Percentiles rank a stretch among this genome's conserved stretches.
phyloP scores from a whole-genome alignment of 352 stramenopile species.

The Globisporangium orthogonon region DNA sequence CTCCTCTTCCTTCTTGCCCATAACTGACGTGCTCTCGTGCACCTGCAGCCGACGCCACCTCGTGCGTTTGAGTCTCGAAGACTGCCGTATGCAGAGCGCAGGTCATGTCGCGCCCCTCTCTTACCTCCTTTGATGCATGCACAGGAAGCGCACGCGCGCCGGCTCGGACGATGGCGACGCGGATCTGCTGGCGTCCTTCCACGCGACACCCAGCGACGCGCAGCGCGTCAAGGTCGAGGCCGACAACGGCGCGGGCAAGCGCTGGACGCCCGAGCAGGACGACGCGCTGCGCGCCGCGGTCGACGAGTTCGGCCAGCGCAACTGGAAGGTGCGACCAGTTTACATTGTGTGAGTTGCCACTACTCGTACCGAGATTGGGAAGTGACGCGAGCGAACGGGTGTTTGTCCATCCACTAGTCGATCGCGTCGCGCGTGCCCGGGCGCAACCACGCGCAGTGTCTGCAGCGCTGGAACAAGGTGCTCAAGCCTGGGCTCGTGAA shows the following conservation, averaged over 20 bases:
- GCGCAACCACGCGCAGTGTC: slow-evolving; percentile 85
- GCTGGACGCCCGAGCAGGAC: slow-evolving; percentile 77
- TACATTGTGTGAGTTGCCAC: no score
- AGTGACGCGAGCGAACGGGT: no score
- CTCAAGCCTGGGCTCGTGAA: slow-evolving; percentile 94
- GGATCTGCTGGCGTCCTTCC: slow-evolving; percentile 34
- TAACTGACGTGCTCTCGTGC: no score
- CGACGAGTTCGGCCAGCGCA: slow-evolving; percentile 68
- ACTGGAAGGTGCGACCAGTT: slow-evolving; percentile 50
- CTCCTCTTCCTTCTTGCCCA: no score
- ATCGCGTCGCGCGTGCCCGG: slow-evolving; percentile 81
- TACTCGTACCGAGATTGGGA: no score
- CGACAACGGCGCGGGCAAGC: slow-evolving; percentile 71
- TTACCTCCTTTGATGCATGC: neutral
- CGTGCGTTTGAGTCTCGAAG: neutral
- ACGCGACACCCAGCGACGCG: slow-evolving; percentile 45
- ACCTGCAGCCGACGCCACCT: neutral
- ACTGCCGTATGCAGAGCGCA: no score
- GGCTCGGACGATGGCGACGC: slow-evolving; percentile 18
- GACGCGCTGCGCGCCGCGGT: slow-evolving; percentile 73
- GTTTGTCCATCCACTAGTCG: slow-evolving; percentile 12
- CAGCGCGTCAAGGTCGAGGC: slow-evolving; percentile 73
- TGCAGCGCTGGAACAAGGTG: slow-evolving; percentile 91
- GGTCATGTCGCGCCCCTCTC: neutral
- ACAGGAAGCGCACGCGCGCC: slow-evolving; percentile 47